Conservation (phyloP, 495 filamentous ascomycete species). For the Hypoxylon trugodes region DNA sequence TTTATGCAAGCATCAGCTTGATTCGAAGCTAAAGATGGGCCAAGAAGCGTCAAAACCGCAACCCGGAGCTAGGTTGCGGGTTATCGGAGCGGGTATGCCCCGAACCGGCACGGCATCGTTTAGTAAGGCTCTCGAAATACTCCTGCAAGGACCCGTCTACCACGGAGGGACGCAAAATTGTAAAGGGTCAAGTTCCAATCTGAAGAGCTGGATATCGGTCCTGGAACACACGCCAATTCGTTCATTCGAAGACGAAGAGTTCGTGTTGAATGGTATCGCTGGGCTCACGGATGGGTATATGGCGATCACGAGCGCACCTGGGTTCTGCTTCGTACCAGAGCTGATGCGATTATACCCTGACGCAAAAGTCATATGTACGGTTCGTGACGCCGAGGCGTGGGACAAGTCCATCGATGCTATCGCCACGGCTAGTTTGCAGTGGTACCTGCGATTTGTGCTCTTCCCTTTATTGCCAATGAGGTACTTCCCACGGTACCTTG, state of each 20-base stretch:
- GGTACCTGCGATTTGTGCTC: constrained; percentile 32
- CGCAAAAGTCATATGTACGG: constrained; percentile 50
- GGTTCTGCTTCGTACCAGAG: constrained; percentile 42
- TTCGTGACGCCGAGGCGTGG: constrained; percentile 44
- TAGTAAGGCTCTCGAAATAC: constrained; percentile 52
- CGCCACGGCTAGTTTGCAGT: constrained; percentile 29
- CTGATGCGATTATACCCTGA: constrained; percentile 46
- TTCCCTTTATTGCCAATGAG: constrained; percentile 32
- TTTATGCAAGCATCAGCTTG: neutral
- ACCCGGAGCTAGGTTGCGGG: constrained; percentile 42
- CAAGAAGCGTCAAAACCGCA: constrained; percentile 43
- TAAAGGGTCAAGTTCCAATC: constrained; percentile 32
- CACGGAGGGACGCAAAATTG: constrained; percentile 46
- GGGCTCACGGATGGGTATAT: constrained; percentile 44
- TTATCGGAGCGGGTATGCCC: constrained; percentile 60
- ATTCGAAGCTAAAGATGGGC: constrained; percentile 27
- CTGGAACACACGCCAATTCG: constrained; percentile 32
- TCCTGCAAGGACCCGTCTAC: constrained; percentile 51
- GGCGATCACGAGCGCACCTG: constrained; percentile 44
- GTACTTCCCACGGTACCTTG: constrained; percentile 30
- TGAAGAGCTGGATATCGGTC: constrained; percentile 42
- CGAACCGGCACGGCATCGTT: constrained; percentile 59
- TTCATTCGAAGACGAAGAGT: constrained; percentile 25
- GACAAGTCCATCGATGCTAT: constrained; percentile 42
- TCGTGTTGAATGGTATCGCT: constrained; percentile 30